A percentile compares a stretch with the other conserved stretches of the same genome.
Evolutionary conservation across 2,329 filamentous ascomycete genomes (phyloP).

Genomic region (Talaromyces sp.): DNA sequence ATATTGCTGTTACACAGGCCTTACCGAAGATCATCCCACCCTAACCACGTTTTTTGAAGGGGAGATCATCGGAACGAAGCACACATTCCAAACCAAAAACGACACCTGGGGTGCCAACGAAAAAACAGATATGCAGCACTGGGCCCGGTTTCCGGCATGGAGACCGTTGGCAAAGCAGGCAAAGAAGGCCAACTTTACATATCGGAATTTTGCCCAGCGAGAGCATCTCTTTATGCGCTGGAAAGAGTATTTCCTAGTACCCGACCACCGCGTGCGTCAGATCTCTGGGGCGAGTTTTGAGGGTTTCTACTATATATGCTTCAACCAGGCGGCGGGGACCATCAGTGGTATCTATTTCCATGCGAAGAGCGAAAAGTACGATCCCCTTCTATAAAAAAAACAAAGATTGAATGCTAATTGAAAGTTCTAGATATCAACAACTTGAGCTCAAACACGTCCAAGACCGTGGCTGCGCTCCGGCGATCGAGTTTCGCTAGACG

Average conservation of each 20-base stretch:
- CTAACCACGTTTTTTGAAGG: slow-evolving; percentile 97
- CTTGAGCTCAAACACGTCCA: slow-evolving; percentile 84
- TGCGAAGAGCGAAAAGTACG: slow-evolving; percentile 93
- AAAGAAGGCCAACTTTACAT: slow-evolving; percentile 54
- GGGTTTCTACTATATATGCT: slow-evolving; percentile 98
- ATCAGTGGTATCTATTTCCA: slow-evolving; percentile 97
- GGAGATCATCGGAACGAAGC: slow-evolving; percentile 92
- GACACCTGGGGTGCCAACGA: slow-evolving; percentile 86
- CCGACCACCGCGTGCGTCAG: slow-evolving; percentile 84
- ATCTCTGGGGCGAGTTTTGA: slow-evolving; percentile 96
- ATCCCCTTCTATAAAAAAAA: slow-evolving; percentile 17
- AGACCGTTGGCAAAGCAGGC: slow-evolving; percentile 65
- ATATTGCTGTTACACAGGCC: slow-evolving; percentile 48
- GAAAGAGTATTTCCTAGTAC: slow-evolving; percentile 97
- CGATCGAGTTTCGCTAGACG: slow-evolving; percentile 75
- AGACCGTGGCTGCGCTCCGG: slow-evolving; percentile 74
- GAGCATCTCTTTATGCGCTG: slow-evolving; percentile 98
- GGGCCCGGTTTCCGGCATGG: slow-evolving; percentile 85
- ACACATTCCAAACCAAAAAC: slow-evolving; percentile 88
- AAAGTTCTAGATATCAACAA: slow-evolving; percentile 70
- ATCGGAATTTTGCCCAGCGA: slow-evolving; percentile 66
- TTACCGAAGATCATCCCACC: slow-evolving; percentile 95
- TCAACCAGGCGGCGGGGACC: slow-evolving; percentile 81
- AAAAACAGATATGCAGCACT: slow-evolving; percentile 88
- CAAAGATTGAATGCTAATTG: background rate